These are phyloP conservation scores for Trypanosomatidae sp. DNA, from an alignment of 208 protist genomes.

Conservation along the genomic window DNA sequence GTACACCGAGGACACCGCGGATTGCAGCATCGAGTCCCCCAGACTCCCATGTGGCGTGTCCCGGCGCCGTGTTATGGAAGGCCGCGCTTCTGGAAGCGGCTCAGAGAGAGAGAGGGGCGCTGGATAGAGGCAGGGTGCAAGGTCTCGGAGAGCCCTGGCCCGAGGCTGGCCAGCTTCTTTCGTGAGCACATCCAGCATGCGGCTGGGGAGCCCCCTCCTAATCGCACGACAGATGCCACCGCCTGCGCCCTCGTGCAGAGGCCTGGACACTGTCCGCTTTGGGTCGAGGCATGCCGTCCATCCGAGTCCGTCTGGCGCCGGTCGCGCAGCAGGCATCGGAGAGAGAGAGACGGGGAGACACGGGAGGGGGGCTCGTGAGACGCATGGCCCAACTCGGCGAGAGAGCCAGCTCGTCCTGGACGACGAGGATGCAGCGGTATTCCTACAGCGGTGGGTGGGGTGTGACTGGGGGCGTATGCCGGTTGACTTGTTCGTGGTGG, in stretches of 20 bases:
- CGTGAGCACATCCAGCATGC: background rate
- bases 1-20: background rate
- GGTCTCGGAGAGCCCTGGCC: background rate
- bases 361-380: background rate
- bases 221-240: background rate
- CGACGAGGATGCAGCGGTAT: background rate
- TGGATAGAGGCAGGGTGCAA: background rate
- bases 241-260: background rate
- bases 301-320: background rate
- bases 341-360: background rate
- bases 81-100: background rate
- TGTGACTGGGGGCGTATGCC: background rate
- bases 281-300: background rate
- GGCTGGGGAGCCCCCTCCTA: background rate
- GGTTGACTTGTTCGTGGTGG: background rate
- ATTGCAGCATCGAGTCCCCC: background rate
- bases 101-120: background rate
- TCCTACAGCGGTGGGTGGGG: background rate
- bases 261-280: background rate
- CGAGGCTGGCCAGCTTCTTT: background rate
- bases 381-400: background rate
- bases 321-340: background rate
- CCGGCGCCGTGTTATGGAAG: background rate
- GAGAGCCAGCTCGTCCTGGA: background rate
- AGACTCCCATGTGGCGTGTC: background rate